phyloP scores from a whole-genome alignment of 441 rosid genomes.

The Corymbia citriodora region DNA sequence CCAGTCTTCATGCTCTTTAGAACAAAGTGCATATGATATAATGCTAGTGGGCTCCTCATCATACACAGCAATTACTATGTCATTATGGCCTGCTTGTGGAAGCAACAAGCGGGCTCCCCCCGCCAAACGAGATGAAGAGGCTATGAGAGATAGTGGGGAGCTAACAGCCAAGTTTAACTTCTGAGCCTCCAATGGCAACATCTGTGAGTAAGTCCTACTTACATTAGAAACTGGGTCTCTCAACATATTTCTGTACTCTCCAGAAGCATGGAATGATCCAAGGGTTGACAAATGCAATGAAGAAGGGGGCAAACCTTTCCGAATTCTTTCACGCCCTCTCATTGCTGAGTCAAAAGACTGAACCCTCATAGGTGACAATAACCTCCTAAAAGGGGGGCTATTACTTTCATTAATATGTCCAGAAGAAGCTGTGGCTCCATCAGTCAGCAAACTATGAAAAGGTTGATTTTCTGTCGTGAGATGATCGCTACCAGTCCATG shows the following conservation, averaged over 20 bases:
- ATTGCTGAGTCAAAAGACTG: slow-evolving; percentile 87
- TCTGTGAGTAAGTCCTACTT: slow-evolving; percentile 53
- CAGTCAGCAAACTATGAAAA: slow-evolving; percentile 19
- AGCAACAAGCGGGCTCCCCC: slow-evolving; percentile 76
- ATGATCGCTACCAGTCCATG: slow-evolving; percentile 85
- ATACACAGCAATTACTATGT: slow-evolving; percentile 70
- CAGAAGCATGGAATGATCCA: slow-evolving; percentile 87
- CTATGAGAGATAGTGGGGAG: slow-evolving; percentile 40
- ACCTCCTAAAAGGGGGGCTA: slow-evolving; percentile 37
- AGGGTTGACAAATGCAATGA: slow-evolving; percentile 47
- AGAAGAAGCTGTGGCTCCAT: slow-evolving; percentile 23
- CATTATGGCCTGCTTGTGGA: slow-evolving; percentile 42
- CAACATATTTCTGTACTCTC: slow-evolving; percentile 74
- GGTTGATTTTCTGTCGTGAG: slow-evolving; percentile 23
- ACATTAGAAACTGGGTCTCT: slow-evolving; percentile 73
- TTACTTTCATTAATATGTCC: slow-evolving; percentile 15
- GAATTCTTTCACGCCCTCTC: slow-evolving; percentile 56
- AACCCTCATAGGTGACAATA: slow-evolving; percentile 57
- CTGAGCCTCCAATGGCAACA: slow-evolving; percentile 62
- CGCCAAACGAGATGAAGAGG: slow-evolving; percentile 58
- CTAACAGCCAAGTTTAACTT: slow-evolving; percentile 52
- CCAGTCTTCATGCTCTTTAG: slow-evolving; percentile 76
- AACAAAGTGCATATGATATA: slow-evolving; percentile 77
- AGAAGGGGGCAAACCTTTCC: slow-evolving; percentile 56
- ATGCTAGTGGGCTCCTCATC: slow-evolving; percentile 87